These are phyloP conservation scores for Penicillium lagena DNA, from an alignment of 495 filamentous ascomycete species.

Conservation along the genomic window DNA sequence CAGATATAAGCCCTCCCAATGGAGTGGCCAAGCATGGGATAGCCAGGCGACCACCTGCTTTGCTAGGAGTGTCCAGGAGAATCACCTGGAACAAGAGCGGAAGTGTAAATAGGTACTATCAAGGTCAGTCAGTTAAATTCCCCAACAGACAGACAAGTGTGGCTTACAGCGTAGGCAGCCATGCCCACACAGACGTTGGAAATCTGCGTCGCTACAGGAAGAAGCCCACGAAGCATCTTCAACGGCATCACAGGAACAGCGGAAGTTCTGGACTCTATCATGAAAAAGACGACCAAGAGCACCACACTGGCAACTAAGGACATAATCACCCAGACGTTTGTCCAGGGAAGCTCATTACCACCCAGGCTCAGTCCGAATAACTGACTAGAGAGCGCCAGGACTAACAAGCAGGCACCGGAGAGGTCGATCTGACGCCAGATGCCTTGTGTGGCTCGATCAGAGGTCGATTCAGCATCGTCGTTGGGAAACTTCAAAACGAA, in stretches of 20 bases:
- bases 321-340: constrained; percentile 45
- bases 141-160: neutral
- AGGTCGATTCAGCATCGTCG: constrained; percentile 8
- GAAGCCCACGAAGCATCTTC: constrained; percentile 45
- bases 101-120: constrained; percentile 58
- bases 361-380: constrained; percentile 55
- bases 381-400: constrained; percentile 50
- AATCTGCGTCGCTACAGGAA: constrained; percentile 48
- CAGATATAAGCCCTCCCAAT: constrained; percentile 53
- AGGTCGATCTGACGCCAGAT: constrained; percentile 54
- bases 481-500: constrained; percentile 44
- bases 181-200: constrained; percentile 57
- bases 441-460: constrained; percentile 18
- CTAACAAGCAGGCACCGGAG: constrained; percentile 46
- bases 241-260: constrained; percentile 58
- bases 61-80: constrained; percentile 53
- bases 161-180: constrained; percentile 56
- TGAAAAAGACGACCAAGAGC: constrained; percentile 43
- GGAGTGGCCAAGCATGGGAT: constrained; percentile 58
- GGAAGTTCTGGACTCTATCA: constrained; percentile 48
- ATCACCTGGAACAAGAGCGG: constrained; percentile 61
- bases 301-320: constrained; percentile 44
- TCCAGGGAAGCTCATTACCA: constrained; percentile 58
- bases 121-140: neutral
- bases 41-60: constrained; percentile 50